phyloP scores from a whole-genome alignment of 495 filamentous ascomycete species.

The Hypomontagnella submonticulosa region DNA sequence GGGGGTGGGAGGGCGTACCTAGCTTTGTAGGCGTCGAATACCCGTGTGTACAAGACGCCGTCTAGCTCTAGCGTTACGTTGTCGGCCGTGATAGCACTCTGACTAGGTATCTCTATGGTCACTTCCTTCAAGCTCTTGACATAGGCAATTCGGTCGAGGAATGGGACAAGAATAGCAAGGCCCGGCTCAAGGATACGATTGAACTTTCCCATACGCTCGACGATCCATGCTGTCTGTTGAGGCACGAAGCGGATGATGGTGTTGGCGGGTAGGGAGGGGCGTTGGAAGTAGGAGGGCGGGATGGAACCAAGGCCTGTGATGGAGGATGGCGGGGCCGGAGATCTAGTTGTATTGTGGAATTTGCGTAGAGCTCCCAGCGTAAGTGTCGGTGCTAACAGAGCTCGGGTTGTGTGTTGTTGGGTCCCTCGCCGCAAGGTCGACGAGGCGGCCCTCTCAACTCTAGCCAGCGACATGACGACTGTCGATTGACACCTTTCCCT shows the following conservation, averaged over 20 bases:
- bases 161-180: conserved; percentile 86
- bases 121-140: conserved; percentile 97
- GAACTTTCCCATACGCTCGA: conserved; percentile 99
- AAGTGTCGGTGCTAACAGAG: conserved; percentile 32
- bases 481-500: conserved; percentile 15
- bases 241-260: conserved; percentile 97
- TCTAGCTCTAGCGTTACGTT: conserved; percentile 98
- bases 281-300: conserved; percentile 68
- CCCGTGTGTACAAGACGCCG: conserved; percentile 91
- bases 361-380: conserved; percentile 37
- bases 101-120: conserved; percentile 94
- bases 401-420: conserved; percentile 19
- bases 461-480: conserved; percentile 50
- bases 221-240: conserved; percentile 99
- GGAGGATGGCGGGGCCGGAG: conserved; percentile 22
- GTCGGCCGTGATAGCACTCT: conserved; percentile 97
- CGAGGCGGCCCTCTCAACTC: conserved; percentile 46
- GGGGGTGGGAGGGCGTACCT: conserved; percentile 63
- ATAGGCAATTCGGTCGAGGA: conserved; percentile 95
- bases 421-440: conserved; percentile 45
- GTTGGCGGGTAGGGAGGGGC: conserved; percentile 80
- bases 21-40: conserved; percentile 98
- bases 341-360: conserved; percentile 49
- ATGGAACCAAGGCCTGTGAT: conserved; percentile 45
- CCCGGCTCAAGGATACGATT: conserved; percentile 91